These are phyloP conservation scores for Schizosaccharomyces octosporus DNA, from an alignment of 805 yeast genomes.

Conservation along the genomic window DNA sequence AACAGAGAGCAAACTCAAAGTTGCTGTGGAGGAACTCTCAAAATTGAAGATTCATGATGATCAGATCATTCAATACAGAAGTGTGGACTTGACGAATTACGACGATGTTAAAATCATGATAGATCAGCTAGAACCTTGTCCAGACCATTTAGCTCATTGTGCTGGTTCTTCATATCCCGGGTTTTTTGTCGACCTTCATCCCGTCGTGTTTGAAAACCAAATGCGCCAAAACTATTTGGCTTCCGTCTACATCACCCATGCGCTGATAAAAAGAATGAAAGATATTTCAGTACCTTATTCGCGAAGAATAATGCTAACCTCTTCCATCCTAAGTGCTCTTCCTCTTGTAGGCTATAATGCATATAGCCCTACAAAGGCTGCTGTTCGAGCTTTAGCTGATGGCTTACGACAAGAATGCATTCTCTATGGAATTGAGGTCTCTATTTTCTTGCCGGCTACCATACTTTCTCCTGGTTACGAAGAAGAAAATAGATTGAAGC, in stretches of 20 bases:
- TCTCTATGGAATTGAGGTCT: slow-evolving; percentile 42
- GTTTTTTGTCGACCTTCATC: background rate
- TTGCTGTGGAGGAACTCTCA: background rate
- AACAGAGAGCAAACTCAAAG: background rate
- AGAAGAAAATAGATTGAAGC: slow-evolving; percentile 65
- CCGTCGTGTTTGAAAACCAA: background rate
- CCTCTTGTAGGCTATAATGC: slow-evolving; percentile 80
- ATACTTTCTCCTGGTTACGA: slow-evolving; percentile 69
- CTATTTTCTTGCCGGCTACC: slow-evolving; percentile 69
- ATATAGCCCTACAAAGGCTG: slow-evolving; percentile 75
- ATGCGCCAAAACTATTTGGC: background rate
- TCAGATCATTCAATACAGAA: background rate
- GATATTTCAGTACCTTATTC: background rate
- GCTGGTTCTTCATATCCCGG: background rate
- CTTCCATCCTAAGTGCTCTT: slow-evolving; percentile 60
- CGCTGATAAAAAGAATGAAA: background rate
- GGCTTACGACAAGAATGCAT: slow-evolving; percentile 58
- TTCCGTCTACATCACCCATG: background rate
- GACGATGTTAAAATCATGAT: background rate
- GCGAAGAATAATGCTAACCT: slow-evolving; percentile 35
- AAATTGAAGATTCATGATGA: background rate
- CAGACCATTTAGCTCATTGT: background rate
- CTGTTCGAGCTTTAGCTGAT: slow-evolving; percentile 50
- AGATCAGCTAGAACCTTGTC: background rate
- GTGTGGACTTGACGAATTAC: background rate